Percentiles rank a stretch among this genome's conserved stretches.
Evolutionary conservation across 1,284 basidiomycete genomes (phyloP).

Genomic region (Leucoagaricus sp.): DNA sequence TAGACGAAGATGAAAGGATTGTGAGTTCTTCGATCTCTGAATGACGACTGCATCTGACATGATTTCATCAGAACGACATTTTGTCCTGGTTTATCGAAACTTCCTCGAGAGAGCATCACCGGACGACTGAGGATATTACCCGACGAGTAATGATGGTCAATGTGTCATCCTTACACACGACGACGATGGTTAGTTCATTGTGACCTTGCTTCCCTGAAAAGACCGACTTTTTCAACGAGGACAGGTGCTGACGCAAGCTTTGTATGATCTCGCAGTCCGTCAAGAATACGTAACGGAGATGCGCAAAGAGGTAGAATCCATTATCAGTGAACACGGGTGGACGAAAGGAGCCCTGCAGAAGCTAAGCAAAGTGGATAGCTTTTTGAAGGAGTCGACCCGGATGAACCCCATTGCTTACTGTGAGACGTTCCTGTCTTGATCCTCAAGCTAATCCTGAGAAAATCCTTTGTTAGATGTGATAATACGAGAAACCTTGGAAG

Average conservation of each 20-base stretch:
- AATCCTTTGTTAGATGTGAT: slow-evolving; percentile 27
- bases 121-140: slow-evolving; percentile 23
- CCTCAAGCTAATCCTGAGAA: neutral
- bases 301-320: slow-evolving; percentile 43
- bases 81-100: slow-evolving; percentile 36
- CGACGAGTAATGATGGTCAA: slow-evolving; percentile 33
- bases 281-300: slow-evolving; percentile 41
- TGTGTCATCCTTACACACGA: slow-evolving; percentile 37
- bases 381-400: slow-evolving; percentile 46
- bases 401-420: slow-evolving; percentile 2
- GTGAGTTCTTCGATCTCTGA: no score
- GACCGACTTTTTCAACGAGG: neutral
- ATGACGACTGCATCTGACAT: no score
- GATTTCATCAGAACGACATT: slow-evolving; percentile 29
- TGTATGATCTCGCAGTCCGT: slow-evolving; percentile 43
- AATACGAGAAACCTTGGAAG: slow-evolving; percentile 21
- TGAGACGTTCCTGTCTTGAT: neutral
- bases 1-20: no score
- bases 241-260: slow-evolving; percentile 29
- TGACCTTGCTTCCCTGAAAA: no score
- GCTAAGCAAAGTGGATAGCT: slow-evolving; percentile 50
- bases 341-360: slow-evolving; percentile 41
- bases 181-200: slow-evolving; percentile 20
- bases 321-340: slow-evolving; percentile 42
- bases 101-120: neutral